Base-by-base conservation (phyloP, 2,329 filamentous ascomycete species). In the Paracoccidioides lutzii region DNA sequence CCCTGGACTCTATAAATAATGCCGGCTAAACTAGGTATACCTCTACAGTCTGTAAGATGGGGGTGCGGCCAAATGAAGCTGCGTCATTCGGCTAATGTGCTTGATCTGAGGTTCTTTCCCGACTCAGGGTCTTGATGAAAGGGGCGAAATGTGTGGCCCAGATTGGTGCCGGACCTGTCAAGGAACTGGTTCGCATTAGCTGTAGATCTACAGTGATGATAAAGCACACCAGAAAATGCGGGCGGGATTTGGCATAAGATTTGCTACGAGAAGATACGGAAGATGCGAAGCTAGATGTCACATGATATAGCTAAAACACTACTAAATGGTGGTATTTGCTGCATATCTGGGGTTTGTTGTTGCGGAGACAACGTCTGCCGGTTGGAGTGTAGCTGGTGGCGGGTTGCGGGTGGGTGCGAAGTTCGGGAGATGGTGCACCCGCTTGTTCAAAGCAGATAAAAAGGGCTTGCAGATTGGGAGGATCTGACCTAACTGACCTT, bases 401-500 rank as follows among this genome's bases (percentile, higher is more conserved):
- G n/a, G n/a, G n/a, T n/a, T n/a, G n/a, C n/a, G n/a, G n/a, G n/a
- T n/a, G n/a, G n/a, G n/a, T n/a, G n/a, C n/a, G n/a, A n/a, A n/a
- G n/a, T n/a, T n/a, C n/a, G n/a, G n/a, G n/a, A n/a, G 40, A 33
- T 37, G 57, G 52, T 30, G 9, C 22, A 3, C 45, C 49, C n/a
- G 37, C 54, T 52, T 32, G 38, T 33, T 15, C 50, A 48, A 53
- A 42, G 35, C 4, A 41, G 28, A 55, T 59, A 38, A 56, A 53
- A 30, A 54, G 54, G 35, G 30, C 57, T 50, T 55, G 54, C 32
- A 59, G 58, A 52, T 15, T 41, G 15, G 56, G 58, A 15, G 58
- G 56, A 8, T 52, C 54, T 42, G 58, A 58, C 44, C 38, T 58
- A 9, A 57, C 56, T 43, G 58, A 59, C 28, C 49, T 59, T 46